phyloP scores from a whole-genome alignment of 2,329 filamentous ascomycete species.

The Xylariaceae sp. region DNA sequence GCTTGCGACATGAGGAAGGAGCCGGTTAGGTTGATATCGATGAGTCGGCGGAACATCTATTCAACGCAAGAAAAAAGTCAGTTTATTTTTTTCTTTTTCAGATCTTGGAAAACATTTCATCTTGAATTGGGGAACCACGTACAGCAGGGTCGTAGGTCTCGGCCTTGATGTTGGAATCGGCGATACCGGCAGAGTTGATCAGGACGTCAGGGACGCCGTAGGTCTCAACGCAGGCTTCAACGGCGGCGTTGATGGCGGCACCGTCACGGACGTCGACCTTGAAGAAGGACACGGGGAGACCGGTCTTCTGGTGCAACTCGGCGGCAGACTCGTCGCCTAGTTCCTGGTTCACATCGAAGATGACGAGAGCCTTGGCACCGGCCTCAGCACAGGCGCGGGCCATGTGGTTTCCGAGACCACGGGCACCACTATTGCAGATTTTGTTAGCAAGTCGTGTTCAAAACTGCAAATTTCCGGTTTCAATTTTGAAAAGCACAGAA shows the following conservation, averaged over 20 bases:
- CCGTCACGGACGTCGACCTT: slow-evolving; percentile 74
- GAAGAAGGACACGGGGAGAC: slow-evolving; percentile 71
- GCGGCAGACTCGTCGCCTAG: slow-evolving; percentile 66
- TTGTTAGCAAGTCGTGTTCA: slow-evolving; percentile 21
- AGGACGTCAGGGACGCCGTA: slow-evolving; percentile 70
- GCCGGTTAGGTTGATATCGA: slow-evolving; percentile 79
- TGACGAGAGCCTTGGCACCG: slow-evolving; percentile 67
- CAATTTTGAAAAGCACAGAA: neutral
- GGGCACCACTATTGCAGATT: slow-evolving; percentile 55
- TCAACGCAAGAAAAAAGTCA: too few species aligned
- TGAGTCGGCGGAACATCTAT: slow-evolving; percentile 71
- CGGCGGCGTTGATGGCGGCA: slow-evolving; percentile 64
- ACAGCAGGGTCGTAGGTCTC: slow-evolving; percentile 67
- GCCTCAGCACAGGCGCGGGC: slow-evolving; percentile 73
- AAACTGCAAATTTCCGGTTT: neutral
- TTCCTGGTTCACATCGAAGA: slow-evolving; percentile 74
- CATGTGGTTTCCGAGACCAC: slow-evolving; percentile 76
- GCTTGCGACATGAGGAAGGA: slow-evolving; percentile 74
- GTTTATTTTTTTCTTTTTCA: neutral
- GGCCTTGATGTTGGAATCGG: slow-evolving; percentile 79
- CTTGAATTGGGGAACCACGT: neutral
- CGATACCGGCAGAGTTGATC: slow-evolving; percentile 77
- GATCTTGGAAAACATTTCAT: neutral
- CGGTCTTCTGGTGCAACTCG: slow-evolving; percentile 68
- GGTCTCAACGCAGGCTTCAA: slow-evolving; percentile 60